A percentile compares a stretch with the other conserved stretches of the same genome.
Conservation (phyloP, 768 basidiomycete genomes). For the Lentinula boryana region DNA sequence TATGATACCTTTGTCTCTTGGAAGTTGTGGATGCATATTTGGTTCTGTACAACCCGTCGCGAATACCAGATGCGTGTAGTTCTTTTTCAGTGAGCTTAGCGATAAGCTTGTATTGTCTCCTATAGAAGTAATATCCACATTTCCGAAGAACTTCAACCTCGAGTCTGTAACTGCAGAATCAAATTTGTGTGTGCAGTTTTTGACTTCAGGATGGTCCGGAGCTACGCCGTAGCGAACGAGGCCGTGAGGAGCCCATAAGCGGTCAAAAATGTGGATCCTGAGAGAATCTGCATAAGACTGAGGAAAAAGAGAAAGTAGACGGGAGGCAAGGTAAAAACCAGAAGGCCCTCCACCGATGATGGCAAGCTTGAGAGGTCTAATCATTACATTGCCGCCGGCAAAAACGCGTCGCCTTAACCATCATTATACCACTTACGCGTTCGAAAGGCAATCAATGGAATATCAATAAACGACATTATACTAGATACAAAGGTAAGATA, state of each 20-base stretch:
- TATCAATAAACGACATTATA: not conserved
- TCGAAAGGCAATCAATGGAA: too few relatives aligned
- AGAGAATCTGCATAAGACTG: slow-evolving; percentile 21
- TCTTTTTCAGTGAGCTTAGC: slow-evolving; percentile 49
- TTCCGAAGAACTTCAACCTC: slow-evolving; percentile 87
- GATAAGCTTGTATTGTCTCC: slow-evolving; percentile 38
- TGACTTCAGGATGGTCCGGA: slow-evolving; percentile 98
- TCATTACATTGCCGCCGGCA: slow-evolving; percentile 1
- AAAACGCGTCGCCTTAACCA: too few relatives aligned
- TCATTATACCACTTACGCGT: too few relatives aligned
- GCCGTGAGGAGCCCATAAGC: slow-evolving; percentile 92
- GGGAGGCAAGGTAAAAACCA: slow-evolving; percentile 90
- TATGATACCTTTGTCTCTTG: slow-evolving; percentile 43
- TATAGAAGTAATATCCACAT: slow-evolving; percentile 51
- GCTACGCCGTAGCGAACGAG: slow-evolving; percentile 95
- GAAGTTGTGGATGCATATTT: slow-evolving; percentile 47
- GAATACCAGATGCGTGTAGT: slow-evolving; percentile 85
- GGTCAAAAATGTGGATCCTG: slow-evolving; percentile 84
- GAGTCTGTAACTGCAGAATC: slow-evolving; percentile 73
- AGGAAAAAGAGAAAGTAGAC: slow-evolving; percentile 66
- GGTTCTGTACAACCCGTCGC: slow-evolving; percentile 81
- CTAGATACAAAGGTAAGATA: not conserved
- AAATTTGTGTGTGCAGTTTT: slow-evolving; percentile 98
- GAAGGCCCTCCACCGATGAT: slow-evolving; percentile 94
- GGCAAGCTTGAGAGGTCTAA: slow-evolving; percentile 60